phyloP scores from a whole-genome alignment of 352 stramenopile species.

The Phytophthora rubi region DNA sequence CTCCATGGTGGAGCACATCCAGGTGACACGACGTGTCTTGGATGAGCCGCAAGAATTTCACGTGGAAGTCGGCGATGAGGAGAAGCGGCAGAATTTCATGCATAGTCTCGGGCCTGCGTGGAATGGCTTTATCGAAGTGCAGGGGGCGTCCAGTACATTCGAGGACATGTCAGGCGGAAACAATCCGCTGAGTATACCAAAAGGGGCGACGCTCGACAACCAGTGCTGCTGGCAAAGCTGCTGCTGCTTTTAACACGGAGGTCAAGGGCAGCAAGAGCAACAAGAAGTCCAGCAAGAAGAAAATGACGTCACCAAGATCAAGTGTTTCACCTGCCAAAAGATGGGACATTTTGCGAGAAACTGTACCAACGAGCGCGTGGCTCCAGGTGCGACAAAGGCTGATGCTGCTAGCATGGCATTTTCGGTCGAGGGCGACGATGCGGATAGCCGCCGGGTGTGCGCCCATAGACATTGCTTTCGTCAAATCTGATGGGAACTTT shows the following conservation, averaged over 20 bases:
- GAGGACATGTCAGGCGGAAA: conserved; percentile 12
- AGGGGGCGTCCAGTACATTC: not conserved
- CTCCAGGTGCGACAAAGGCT: not conserved
- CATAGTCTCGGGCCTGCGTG: conserved; percentile 5
- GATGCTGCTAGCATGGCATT: not conserved
- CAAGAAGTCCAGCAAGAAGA: too few species aligned
- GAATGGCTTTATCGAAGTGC: conserved; percentile 15
- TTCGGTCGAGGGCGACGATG: not conserved
- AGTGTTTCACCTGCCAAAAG: too few species aligned
- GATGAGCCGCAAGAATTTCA: conserved; percentile 16
- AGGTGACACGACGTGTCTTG: conserved; percentile 14
- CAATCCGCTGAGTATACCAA: conserved; percentile 8
- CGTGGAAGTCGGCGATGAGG: not conserved
- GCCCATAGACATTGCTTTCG: too few species aligned
- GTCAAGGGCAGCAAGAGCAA: too few species aligned
- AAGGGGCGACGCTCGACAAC: not conserved
- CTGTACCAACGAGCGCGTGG: too few species aligned
- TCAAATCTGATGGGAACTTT: too few species aligned
- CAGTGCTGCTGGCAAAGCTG: not conserved
- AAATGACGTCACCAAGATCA: too few species aligned
- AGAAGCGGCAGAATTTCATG: not conserved
- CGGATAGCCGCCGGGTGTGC: too few species aligned
- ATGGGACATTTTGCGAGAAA: too few species aligned
- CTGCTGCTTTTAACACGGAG: not conserved
- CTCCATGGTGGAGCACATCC: conserved; percentile 14